Base-by-base conservation (phyloP, 768 basidiomycete genomes). In the Fomitopsis pulvina region DNA sequence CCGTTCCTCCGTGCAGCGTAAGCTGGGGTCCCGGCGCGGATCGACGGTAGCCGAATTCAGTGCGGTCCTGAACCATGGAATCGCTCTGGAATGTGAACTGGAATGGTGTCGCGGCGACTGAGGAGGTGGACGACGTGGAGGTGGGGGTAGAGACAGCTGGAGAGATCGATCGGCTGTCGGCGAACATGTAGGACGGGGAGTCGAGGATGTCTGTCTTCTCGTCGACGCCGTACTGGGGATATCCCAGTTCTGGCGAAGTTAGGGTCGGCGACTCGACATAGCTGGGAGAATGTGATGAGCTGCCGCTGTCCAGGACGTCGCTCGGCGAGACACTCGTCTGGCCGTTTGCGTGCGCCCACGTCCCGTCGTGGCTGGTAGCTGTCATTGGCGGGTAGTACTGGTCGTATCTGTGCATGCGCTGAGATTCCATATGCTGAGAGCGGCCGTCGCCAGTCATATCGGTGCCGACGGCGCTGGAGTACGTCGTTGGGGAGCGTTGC, bases 1-100 rank as follows among this genome's bases (percentile, higher is more conserved):
- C 80, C 5, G 81, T 84, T 50, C 84, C 85, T 41, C 83, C 83
- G 50, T 87, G 85, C 29, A 88, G 74, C 9, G 82, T 81, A 42
- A 87, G 76, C 52, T 87, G 81, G 38, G 83, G 68, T 51, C 69
- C 67, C 53, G 77, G 78, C 41, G 72, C 63, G 54, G 77, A 74
- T 52, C 81, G 77, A 58, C 83, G 79, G 60, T 79, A 85, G 66
- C 80, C 80, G 64, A 80, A 84, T 43, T 85, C 83, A 50, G 77
- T 41, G 41, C 80, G 76, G 48, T 85, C 81, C 52, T 79, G 78
- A 34, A 70, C 59, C 45, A 74, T 64, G 43, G 74, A 50, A 30
- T 70, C 69, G 47, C 85, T 82, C 32, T 79, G 70, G 60, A 83
- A 86, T 2, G 77, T 68, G 55, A 85, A 85, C 55, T 77, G 81